Percentiles rank a stretch among this genome's conserved stretches.
phyloP scores from a whole-genome alignment of 495 filamentous ascomycete genomes.

The Annulohypoxylon nitens region DNA sequence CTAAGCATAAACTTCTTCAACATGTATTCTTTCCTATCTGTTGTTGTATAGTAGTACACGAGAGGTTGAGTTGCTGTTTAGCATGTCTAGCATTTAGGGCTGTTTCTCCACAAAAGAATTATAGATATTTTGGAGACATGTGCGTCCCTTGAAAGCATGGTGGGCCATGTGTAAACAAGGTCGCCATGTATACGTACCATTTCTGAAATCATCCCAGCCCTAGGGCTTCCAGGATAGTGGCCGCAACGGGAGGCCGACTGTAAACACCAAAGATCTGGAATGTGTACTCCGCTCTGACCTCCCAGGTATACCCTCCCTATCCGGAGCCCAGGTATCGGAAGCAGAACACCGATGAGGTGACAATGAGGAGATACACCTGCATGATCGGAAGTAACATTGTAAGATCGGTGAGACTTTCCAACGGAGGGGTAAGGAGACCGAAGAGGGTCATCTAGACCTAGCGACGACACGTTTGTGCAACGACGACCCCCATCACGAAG shows the following conservation, averaged over 20 bases:
- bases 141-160: too few relatives aligned
- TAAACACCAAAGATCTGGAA: background rate
- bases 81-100: too few relatives aligned
- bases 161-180: too few relatives aligned
- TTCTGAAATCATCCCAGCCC: background rate
- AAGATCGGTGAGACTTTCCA: background rate
- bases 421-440: background rate
- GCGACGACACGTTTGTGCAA: background rate
- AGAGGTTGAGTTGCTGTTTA: too few relatives aligned
- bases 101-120: too few relatives aligned
- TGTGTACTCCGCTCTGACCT: background rate
- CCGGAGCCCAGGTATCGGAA: background rate
- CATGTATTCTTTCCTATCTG: too few relatives aligned
- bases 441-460: background rate
- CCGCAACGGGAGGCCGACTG: background rate
- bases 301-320: background rate
- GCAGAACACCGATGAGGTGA: background rate
- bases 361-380: background rate
- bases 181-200: background rate
- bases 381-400: background rate
- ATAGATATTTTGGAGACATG: too few relatives aligned
- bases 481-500: background rate
- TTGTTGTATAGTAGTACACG: too few relatives aligned
- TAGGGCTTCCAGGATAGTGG: background rate
- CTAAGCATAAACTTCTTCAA: too few relatives aligned